A percentile compares a stretch with the other conserved stretches of the same genome.
Conservation (phyloP, 129 eudicot genomes). For the Deinandra increscens region DNA sequence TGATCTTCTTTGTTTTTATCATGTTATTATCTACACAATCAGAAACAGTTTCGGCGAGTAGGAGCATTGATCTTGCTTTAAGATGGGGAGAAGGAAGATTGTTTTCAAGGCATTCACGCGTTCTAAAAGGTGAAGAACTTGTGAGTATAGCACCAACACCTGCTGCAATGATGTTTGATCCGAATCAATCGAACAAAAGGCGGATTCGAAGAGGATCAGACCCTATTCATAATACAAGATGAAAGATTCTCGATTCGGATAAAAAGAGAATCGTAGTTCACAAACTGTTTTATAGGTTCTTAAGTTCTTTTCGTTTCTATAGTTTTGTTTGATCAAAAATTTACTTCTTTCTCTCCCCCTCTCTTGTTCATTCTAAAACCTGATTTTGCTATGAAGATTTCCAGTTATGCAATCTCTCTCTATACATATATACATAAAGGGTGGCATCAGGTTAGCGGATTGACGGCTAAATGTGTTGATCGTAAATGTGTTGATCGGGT, state of each 20-base stretch:
- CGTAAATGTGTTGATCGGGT: too few relatives aligned
- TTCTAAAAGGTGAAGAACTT: constrained; percentile 40
- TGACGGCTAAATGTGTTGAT: too few relatives aligned
- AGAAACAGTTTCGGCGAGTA: constrained; percentile 45
- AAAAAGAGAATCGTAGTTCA: constrained; percentile 11
- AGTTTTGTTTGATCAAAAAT: constrained; percentile 16
- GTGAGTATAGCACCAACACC: constrained; percentile 62
- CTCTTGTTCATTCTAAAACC: constrained; percentile 34
- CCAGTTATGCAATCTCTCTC: not conserved
- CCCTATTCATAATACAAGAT: constrained; percentile 82
- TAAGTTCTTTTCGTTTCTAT: constrained; percentile 38
- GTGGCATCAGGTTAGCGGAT: not conserved
- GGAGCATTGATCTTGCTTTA: constrained; percentile 58
- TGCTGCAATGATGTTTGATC: constrained; percentile 61
- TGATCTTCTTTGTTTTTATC: constrained; percentile 45
- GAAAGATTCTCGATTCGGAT: constrained; percentile 21
- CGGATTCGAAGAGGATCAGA: constrained; percentile 75
- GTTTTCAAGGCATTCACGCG: constrained; percentile 41
- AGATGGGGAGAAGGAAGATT: constrained; percentile 39
- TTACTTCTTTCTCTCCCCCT: not conserved
- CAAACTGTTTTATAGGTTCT: constrained; percentile 38
- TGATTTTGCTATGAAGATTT: not conserved
- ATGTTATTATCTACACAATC: constrained; percentile 48
- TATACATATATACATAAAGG: not conserved
- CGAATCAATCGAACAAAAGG: constrained; percentile 64